These are phyloP conservation scores for Nicotiana sylvestris DNA, from an alignment of 257 asterid genomes.

Conservation along the genomic window DNA sequence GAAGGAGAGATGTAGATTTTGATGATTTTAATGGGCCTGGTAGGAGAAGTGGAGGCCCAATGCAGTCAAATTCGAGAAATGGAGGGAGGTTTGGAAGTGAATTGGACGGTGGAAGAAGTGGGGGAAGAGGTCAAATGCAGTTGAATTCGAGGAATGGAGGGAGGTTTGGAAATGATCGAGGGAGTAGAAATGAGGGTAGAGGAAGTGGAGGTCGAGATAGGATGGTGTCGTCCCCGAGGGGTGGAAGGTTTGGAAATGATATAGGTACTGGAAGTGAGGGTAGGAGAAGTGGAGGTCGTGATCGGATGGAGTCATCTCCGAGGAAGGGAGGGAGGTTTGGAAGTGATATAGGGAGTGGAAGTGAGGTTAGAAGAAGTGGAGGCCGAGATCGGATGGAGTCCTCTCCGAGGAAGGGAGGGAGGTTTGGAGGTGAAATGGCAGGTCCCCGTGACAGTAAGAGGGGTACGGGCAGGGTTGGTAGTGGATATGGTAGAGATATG, in stretches of 20 bases:
- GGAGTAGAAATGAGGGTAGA: conserved; percentile 20
- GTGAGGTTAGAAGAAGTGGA: conserved; percentile 27
- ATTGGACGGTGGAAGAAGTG: not conserved
- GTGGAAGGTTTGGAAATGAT: conserved; percentile 17
- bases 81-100: conserved; percentile 16
- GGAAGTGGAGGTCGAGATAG: conserved; percentile 6
- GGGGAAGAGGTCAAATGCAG: not conserved
- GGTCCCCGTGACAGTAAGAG: conserved; percentile 26
- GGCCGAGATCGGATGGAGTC: conserved; percentile 22
- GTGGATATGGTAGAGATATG: conserved; percentile 22
- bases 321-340: conserved; percentile 16
- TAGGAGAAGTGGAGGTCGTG: conserved; percentile 10
- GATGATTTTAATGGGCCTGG: conserved; percentile 16
- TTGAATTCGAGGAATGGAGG: not conserved
- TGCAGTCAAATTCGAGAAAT: conserved; percentile 10
- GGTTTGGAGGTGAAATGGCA: conserved; percentile 21
- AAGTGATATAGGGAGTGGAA: conserved; percentile 11
- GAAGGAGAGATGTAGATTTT: conserved; percentile 15
- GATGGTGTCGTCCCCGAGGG: not conserved
- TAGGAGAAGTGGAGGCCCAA: conserved; percentile 16
- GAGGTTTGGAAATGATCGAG: conserved; percentile 6
- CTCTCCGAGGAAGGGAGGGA: conserved; percentile 33
- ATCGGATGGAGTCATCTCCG: not conserved
- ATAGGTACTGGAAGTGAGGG: conserved; percentile 19
- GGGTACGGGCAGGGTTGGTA: conserved; percentile 16